phyloP scores from a whole-genome alignment of 164 flowering plant genomes.

The Stephania cephalantha region DNA sequence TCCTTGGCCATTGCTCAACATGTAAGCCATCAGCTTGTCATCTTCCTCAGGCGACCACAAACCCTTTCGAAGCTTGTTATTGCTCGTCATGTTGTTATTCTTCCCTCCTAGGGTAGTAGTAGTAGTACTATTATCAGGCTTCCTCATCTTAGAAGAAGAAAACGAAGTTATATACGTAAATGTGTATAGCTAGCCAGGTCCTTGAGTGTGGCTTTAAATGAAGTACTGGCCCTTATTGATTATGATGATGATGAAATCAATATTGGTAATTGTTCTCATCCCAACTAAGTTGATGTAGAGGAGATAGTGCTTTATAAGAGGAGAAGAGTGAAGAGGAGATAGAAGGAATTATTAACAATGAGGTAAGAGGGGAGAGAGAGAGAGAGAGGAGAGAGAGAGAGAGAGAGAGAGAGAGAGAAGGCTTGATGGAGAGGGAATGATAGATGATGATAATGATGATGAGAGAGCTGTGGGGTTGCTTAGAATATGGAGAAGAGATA shows the following conservation, averaged over 20 bases:
- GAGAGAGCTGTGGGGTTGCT: constrained; percentile 46
- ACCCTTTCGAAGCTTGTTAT: constrained; percentile 49
- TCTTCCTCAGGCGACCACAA: constrained; percentile 81
- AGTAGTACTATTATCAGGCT: constrained; percentile 22
- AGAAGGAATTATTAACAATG: neutral
- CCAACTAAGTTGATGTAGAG: constrained; percentile 9
- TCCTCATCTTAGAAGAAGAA: constrained; percentile 28
- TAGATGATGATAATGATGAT: constrained; percentile 36
- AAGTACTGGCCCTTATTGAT: neutral
- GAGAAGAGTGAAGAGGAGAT: neutral
- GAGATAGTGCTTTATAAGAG: constrained; percentile 10
- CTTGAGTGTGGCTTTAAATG: neutral
- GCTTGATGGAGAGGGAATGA: constrained; percentile 45
- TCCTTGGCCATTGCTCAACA: constrained; percentile 63
- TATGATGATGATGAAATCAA: neutral
- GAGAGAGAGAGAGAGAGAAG: constrained; percentile 17
- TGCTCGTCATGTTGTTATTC: constrained; percentile 8
- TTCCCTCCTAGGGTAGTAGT: constrained; percentile 12
- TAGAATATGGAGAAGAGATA: constrained; percentile 33
- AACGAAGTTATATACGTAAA: too few species aligned
- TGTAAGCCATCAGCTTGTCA: constrained; percentile 61
- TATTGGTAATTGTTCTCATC: neutral
- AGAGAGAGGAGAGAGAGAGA: constrained; percentile 10
- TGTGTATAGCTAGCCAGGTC: too few species aligned
- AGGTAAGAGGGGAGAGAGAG: neutral